Base-by-base conservation (phyloP, 208 protist genomes). In the Wallacemonas sp. region DNA sequence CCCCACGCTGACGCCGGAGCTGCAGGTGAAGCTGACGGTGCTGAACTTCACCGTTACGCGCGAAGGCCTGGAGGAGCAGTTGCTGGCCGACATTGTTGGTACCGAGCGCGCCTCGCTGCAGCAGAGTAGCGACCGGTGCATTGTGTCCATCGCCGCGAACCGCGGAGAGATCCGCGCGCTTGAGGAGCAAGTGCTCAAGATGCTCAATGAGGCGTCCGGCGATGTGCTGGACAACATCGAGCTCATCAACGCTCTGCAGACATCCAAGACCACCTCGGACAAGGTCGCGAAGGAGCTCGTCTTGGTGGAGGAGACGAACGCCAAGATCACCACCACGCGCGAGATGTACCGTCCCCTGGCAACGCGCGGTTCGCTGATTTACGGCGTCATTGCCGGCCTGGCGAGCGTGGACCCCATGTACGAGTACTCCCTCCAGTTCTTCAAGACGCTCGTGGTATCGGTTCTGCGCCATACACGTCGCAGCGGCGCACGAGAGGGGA, bases 221-320 rank as follows among this genome's bases (percentile, higher is more conserved):
- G 96, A 98, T 60, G 93, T 98, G 41, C 84, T 98, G 24, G 95
- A 98, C 68, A 97, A 98, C 78, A 83, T 97, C 21, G 81, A 83
- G 24, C 89, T 99, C 27, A 98, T 99, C 60, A 85, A 93, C 68
- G 93, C 96, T 3, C 78, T 99, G 13, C 82, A 91, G 41, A 84
- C 89, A 13, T 91, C 93, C 27, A 98, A 98, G 79, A 42, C 79
- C 17, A 98, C 92, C 8, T 90, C 87, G 33, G 87, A 93, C 42
- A 83, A 86, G 39, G 97, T 99, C 53, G 83, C 82, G 29, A 67
- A 82, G 46, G 85, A 95, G 66, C 83, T 99, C 24, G 78, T 78
- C 41, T 63, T 97, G 32, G 89, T 95, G 24, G 92, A 98, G 69
- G 80, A 91, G 66, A 98, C 96, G n/a, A 88, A 95, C 63, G 85